Percentiles rank a stretch among this genome's conserved stretches.
These are phyloP conservation scores for Dictyostelium capitatum DNA, from an alignment of 78 protist species.

Conservation along the genomic window DNA sequence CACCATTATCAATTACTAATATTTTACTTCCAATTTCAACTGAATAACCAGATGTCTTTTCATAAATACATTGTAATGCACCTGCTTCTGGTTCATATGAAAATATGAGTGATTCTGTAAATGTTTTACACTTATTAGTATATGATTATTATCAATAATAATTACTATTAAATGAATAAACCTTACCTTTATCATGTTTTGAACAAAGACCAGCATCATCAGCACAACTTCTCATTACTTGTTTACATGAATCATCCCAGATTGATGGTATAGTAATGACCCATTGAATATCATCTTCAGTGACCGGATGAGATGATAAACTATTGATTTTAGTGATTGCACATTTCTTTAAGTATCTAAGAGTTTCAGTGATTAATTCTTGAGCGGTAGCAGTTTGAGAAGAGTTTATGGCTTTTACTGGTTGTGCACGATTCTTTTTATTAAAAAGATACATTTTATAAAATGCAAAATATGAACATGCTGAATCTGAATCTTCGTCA, in stretches of 20 bases:
- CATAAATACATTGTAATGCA: background rate
- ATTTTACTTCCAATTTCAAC: background rate
- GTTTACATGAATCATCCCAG: slow-evolving; percentile 23
- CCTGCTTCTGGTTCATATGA: background rate
- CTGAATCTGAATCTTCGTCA: background rate
- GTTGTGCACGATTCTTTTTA: background rate
- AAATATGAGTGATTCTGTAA: background rate
- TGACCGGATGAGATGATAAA: background rate
- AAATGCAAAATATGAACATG: background rate
- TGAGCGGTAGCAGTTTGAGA: background rate
- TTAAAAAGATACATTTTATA: background rate
- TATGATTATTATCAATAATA: background rate
- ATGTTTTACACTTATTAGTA: background rate
- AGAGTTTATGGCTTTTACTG: background rate
- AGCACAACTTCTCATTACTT: slow-evolving; percentile 2
- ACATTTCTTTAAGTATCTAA: background rate
- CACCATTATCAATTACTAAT: background rate
- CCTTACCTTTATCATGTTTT: slow-evolving; percentile 15
- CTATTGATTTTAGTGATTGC: background rate
- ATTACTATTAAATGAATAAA: no score
- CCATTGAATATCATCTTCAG: background rate
- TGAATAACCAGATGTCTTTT: background rate
- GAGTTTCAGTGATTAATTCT: background rate
- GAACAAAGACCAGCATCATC: background rate
- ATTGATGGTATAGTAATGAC: background rate